Conservation (phyloP, 306 rosid genomes). For the Delonix regia region DNA sequence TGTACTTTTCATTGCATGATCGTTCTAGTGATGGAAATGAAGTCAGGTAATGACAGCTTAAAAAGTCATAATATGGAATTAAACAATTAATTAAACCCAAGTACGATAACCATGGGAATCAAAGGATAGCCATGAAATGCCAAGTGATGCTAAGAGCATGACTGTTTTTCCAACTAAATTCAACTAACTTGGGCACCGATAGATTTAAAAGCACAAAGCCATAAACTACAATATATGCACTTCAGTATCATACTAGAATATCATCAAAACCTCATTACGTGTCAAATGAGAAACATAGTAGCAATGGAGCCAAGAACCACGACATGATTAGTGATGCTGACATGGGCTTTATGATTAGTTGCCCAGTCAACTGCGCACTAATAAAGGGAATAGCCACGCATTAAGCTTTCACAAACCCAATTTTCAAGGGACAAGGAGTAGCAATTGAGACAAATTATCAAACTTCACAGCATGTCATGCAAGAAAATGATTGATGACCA, state of each 20-base stretch:
- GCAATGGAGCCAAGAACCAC: slow-evolving; percentile 1
- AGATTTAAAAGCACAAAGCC: neutral
- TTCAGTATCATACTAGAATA: neutral
- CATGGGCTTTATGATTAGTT: neutral
- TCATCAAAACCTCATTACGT: slow-evolving; percentile 2
- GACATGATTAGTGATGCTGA: slow-evolving; percentile 17
- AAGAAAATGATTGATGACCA: slow-evolving; percentile 13
- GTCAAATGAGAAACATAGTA: neutral
- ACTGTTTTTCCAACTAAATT: neutral
- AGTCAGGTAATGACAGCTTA: neutral
- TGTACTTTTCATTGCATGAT: slow-evolving; percentile 6
- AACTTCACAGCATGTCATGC: slow-evolving; percentile 1
- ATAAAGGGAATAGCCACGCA: slow-evolving; percentile 16
- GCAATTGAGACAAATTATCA: neutral
- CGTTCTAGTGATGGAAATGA: neutral
- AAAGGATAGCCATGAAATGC: too few relatives aligned
- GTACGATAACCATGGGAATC: neutral
- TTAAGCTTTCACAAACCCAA: slow-evolving; percentile 19
- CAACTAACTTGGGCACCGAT: neutral
- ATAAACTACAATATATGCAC: neutral
- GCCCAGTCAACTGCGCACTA: slow-evolving; percentile 1
- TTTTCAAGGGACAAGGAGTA: neutral
- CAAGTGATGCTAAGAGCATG: neutral
- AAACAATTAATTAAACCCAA: neutral
- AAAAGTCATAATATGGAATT: neutral